Evolutionary conservation across 2,329 filamentous ascomycete genomes (phyloP).

Genomic region (Hymenoscyphus albidus): DNA sequence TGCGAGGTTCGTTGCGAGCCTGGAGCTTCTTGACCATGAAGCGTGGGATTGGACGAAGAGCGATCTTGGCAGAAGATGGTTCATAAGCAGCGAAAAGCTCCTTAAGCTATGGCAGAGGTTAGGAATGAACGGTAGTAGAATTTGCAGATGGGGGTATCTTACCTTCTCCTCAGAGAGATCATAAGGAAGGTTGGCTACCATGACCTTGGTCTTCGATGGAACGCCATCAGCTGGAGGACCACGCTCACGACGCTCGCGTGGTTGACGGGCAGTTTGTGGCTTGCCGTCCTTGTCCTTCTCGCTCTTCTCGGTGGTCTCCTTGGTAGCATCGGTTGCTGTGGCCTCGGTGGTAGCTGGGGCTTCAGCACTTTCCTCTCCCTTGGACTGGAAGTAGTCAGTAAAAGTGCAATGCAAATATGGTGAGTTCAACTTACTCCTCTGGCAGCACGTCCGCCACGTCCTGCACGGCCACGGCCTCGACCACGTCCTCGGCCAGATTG

Average conservation of each 20-base stretch:
- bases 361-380: conserved; percentile 40
- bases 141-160: conserved; percentile 32
- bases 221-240: conserved; percentile 96
- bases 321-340: conserved; percentile 58
- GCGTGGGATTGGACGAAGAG: conserved; percentile 93
- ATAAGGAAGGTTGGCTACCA: conserved; percentile 99
- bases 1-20: conserved; percentile 94
- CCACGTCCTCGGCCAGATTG: conserved; percentile 64
- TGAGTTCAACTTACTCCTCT: conserved; percentile 54
- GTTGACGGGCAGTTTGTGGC: conserved; percentile 41
- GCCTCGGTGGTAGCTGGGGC: conserved; percentile 49
- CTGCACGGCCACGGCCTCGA: conserved; percentile 63
- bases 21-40: conserved; percentile 99
- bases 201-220: conserved; percentile 99
- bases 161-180: conserved; percentile 98
- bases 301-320: conserved; percentile 48
- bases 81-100: conserved; percentile 93
- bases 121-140: conserved; percentile 15
- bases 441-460: conserved; percentile 58
- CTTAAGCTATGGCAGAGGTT: conserved; percentile 65
- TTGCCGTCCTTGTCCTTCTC: conserved; percentile 43
- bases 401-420: conserved; percentile 15
- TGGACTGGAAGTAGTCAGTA: conserved; percentile 27
- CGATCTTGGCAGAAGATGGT: conserved; percentile 95
- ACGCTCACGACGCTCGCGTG: conserved; percentile 70